A percentile compares a stretch with the other conserved stretches of the same genome.
Conservation (phyloP, 78 protist genomes). For the Trichosphaerium sp. region DNA sequence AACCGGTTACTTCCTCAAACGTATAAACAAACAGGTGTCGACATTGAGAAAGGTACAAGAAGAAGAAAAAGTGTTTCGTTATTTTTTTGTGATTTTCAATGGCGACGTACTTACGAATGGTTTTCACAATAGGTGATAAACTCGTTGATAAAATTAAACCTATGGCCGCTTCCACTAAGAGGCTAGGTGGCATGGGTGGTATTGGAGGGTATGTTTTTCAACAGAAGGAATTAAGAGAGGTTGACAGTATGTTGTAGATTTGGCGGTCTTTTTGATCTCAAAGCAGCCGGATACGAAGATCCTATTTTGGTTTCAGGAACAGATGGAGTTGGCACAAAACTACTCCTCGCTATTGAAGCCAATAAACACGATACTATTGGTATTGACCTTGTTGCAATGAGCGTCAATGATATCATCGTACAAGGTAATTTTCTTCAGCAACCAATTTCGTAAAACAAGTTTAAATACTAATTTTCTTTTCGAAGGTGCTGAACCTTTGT, state of each 20-base stretch:
- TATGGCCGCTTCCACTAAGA: conserved; percentile 29
- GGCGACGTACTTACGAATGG: too few species aligned
- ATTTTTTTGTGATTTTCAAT: too few species aligned
- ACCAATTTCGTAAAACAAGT: too few species aligned
- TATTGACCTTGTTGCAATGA: conserved; percentile 83
- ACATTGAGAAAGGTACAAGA: too few species aligned
- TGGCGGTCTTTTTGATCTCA: conserved; percentile 72
- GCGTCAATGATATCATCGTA: conserved; percentile 71
- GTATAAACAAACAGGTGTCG: conserved; percentile 68
- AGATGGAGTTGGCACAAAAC: conserved; percentile 87
- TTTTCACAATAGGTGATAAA: conserved; percentile 57
- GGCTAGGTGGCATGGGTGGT: conserved; percentile 29
- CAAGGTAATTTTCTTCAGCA: too few species aligned
- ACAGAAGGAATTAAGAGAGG: too few species aligned
- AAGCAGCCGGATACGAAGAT: conserved; percentile 60
- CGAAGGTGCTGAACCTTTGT: conserved; percentile 87
- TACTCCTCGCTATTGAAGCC: conserved; percentile 59
- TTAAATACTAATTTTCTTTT: too few species aligned
- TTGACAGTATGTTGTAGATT: too few species aligned
- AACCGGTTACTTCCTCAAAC: too few species aligned
- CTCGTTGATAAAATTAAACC: conserved; percentile 68
- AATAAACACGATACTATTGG: conserved; percentile 49
- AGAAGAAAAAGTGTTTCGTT: too few species aligned
- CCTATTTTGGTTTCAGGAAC: conserved; percentile 75
- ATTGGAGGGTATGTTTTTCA: too few species aligned